These are phyloP conservation scores for Quercus tomentella DNA, from an alignment of 331 rosid genomes.

Conservation along the genomic window DNA sequence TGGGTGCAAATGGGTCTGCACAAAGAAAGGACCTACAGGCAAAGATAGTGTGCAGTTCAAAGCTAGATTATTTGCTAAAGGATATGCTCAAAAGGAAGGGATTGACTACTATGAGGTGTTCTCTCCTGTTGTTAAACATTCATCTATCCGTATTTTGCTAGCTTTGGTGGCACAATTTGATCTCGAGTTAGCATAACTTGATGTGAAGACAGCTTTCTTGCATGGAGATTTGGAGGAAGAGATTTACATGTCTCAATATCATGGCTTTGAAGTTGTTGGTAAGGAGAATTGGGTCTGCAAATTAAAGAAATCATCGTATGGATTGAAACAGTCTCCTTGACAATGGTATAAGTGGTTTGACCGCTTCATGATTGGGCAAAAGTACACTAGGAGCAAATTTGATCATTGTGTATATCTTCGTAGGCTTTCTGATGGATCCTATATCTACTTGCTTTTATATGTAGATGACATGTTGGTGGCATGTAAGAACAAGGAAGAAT, in stretches of 20 bases:
- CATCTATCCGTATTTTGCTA: not conserved
- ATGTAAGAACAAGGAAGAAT: not conserved
- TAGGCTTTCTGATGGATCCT: not conserved
- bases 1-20: not conserved
- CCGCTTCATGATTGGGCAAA: no score
- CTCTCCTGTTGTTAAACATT: not conserved
- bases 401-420: not conserved
- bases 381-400: no score
- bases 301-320: no score
- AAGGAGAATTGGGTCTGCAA: no score
- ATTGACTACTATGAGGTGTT: not conserved
- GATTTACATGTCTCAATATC: no score
- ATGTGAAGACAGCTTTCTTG: not conserved
- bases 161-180: not conserved
- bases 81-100: constrained; percentile 1
- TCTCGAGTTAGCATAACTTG: not conserved
- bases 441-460: not conserved
- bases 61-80: not conserved
- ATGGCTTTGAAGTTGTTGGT: no score
- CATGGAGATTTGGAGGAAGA: no score
- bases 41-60: not conserved
- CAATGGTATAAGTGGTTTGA: no score
- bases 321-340: no score
- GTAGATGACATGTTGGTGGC: not conserved
- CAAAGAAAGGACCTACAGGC: not conserved